These are phyloP conservation scores for Alopecurus myosuroides DNA, from an alignment of 176 grass and related monocot genomes.

Conservation along the genomic window DNA sequence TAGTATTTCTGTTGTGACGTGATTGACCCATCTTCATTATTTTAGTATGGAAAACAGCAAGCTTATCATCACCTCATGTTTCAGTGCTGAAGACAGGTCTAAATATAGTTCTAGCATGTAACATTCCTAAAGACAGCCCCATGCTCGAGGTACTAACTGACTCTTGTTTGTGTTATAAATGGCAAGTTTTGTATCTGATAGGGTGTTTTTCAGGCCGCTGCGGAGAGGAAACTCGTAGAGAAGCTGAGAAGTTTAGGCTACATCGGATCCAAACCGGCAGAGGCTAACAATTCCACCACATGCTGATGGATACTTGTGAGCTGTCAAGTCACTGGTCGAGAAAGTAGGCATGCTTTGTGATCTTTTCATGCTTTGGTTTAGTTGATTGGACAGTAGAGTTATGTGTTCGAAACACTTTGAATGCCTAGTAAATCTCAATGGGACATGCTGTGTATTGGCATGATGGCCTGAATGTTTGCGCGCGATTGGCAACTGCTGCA, in stretches of 20 bases:
- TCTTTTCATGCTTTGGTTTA: background rate
- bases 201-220: conserved; percentile 52
- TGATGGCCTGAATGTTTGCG: background rate
- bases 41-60: background rate
- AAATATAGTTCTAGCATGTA: conserved; percentile 75
- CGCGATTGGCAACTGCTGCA: background rate
- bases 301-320: background rate
- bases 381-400: background rate
- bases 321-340: background rate
- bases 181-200: background rate
- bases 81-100: conserved; percentile 80
- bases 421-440: background rate
- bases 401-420: background rate
- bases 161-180: background rate
- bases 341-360: background rate
- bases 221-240: conserved; percentile 76
- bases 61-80: conserved; percentile 14
- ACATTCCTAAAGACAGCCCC: conserved; percentile 83
- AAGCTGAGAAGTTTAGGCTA: conserved; percentile 75
- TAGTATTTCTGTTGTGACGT: conserved; percentile 5
- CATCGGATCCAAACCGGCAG: conserved; percentile 22
- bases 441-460: background rate
- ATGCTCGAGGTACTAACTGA: conserved; percentile 60
- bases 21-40: background rate
- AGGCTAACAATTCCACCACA: background rate